phyloP scores from a whole-genome alignment of 768 basidiomycete species.

The Leucocoprinus leucothites region DNA sequence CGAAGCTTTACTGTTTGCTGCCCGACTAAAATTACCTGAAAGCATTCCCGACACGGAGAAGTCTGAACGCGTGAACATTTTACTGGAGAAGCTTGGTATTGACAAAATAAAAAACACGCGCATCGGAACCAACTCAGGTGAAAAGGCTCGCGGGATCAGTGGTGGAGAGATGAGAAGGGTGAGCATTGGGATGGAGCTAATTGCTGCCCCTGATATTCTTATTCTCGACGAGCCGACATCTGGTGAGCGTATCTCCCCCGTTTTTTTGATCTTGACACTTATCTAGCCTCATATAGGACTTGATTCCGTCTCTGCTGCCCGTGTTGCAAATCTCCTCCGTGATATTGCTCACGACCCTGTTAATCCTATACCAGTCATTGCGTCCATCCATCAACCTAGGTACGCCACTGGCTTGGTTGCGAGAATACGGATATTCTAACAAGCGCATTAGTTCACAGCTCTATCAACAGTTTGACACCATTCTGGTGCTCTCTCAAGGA shows the following conservation, averaged over 20 bases:
- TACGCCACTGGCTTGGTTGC: conserved; percentile 22
- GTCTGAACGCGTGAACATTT: conserved; percentile 56
- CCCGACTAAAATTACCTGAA: conserved; percentile 81
- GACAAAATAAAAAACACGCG: conserved; percentile 62
- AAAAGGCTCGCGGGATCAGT: conserved; percentile 78
- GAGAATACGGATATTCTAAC: neutral
- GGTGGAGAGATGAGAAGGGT: conserved; percentile 92
- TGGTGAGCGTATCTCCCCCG: conserved; percentile 28
- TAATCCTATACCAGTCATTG: conserved; percentile 77
- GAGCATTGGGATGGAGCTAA: conserved; percentile 86
- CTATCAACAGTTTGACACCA: conserved; percentile 81
- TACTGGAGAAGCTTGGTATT: conserved; percentile 81
- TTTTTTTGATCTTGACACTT: neutral
- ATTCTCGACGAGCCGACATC: conserved; percentile 87
- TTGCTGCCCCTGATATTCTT: conserved; percentile 80
- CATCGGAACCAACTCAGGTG: conserved; percentile 65
- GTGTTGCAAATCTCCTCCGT: conserved; percentile 74
- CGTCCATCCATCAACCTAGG: conserved; percentile 88
- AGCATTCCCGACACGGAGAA: conserved; percentile 61
- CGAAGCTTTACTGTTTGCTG: conserved; percentile 83
- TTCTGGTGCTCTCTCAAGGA: conserved; percentile 77
- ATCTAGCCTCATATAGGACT: conserved; percentile 42
- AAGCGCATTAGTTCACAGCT: conserved; percentile 58
- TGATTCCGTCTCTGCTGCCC: conserved; percentile 84
- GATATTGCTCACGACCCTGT: conserved; percentile 68